Base-by-base conservation (phyloP, 2,329 filamentous ascomycete species). In the Cytospora chrysosperma region DNA sequence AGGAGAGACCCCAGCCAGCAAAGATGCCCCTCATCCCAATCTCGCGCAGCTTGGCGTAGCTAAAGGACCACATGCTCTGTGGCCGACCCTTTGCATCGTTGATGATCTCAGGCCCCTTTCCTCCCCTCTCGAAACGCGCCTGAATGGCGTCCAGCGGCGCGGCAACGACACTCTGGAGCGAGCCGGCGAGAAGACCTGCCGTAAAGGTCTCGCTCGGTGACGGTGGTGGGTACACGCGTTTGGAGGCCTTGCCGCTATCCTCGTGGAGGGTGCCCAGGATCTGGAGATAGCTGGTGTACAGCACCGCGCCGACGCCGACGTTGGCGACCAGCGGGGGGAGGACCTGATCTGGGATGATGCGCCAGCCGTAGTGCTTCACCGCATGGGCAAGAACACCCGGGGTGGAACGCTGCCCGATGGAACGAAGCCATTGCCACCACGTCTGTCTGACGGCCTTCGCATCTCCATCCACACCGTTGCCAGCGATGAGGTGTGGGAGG, bases 91-190 rank as follows among this genome's bases (percentile, higher is more conserved):
- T 74, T 13, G 75, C 75, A 53, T 77, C 77, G 40, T 69, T 75
- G 21, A 76, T 73, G 68, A 83, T 76, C n/a, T 68, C 71, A 19
- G 68, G 67, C 1, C 67, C 71, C 28, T 65, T 63, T 26, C 65
- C 64, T 5, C 67, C 65, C 3, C 70, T 65, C 69, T 90, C 88
- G 74, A 90, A 92, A 10, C 90, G 82, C 5, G 88, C 87, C 70
- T 92, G 89, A 3, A 93, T 83, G 0, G 90, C 90, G 68, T 93
- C 90, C 8, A 93, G 79, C 0, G 90, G 90, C 0, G 90, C 90
- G 0, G 90, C 90, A 12, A 92, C 73, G 19, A 92, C 71, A 65
- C 88, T 91, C 75, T 93, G 90, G 1, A 92, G 74, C 1, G 80
- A 80, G 0, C 90, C 90, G 0, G 89, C 90, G 0, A 89, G 75